These are phyloP conservation scores for Cutaneotrichosporon mucoides DNA, from an alignment of 1,284 basidiomycete species.

Conservation along the genomic window DNA sequence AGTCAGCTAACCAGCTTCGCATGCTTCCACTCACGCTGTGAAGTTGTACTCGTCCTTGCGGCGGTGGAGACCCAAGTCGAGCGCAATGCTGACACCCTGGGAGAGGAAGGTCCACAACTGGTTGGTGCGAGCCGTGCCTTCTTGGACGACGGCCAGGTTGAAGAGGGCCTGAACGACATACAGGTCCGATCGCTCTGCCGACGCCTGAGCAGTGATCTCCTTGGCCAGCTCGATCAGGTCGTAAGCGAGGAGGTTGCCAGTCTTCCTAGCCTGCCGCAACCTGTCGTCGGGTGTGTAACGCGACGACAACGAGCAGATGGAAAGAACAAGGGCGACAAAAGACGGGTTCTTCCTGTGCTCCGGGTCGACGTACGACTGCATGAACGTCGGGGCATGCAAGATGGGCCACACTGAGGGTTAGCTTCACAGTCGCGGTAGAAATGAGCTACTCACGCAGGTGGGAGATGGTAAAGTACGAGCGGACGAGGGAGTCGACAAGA, in stretches of 20 bases:
- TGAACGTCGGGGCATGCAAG: slow-evolving; percentile 33
- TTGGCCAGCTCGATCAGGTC: slow-evolving; percentile 25
- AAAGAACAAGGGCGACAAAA: slow-evolving; percentile 32
- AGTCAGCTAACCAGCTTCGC: neutral
- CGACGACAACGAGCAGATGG: slow-evolving; percentile 33
- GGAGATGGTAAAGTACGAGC: slow-evolving; percentile 35
- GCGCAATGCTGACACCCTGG: slow-evolving; percentile 29
- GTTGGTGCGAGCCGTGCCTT: slow-evolving; percentile 29
- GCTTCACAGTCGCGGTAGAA: neutral
- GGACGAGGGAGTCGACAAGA: slow-evolving; percentile 26
- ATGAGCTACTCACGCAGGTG: slow-evolving; percentile 26
- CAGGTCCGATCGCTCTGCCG: slow-evolving; percentile 27
- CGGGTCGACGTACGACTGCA: slow-evolving; percentile 24
- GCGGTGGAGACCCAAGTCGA: slow-evolving; percentile 34
- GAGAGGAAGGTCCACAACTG: slow-evolving; percentile 29
- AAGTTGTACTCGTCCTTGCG: slow-evolving; percentile 31
- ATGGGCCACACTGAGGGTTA: slow-evolving; percentile 34
- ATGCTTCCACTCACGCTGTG: slow-evolving; percentile 14
- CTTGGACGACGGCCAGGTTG: slow-evolving; percentile 33
- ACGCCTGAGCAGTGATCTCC: slow-evolving; percentile 16
- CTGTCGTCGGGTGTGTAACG: slow-evolving; percentile 30
- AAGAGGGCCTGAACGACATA: slow-evolving; percentile 33
- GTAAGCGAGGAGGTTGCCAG: slow-evolving; percentile 12
- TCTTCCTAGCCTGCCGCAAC: slow-evolving; percentile 11
- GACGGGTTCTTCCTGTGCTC: slow-evolving; percentile 26